Conservation (phyloP, 75 land plant genomes). For the Pinus taeda region DNA sequence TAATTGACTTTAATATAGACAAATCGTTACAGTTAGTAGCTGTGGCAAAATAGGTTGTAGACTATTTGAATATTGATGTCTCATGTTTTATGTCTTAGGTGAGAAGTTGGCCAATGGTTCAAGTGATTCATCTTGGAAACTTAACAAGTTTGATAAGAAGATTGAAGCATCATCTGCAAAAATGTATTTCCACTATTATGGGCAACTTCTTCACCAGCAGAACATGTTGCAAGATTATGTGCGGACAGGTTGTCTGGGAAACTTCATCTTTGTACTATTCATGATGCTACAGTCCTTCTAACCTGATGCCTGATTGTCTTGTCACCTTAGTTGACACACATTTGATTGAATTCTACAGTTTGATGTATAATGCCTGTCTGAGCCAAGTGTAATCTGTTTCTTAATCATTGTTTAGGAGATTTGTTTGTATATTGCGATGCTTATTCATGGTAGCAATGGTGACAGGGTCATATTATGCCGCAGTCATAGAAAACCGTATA, state of each 20-base stretch:
- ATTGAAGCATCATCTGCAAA: slow-evolving; percentile 93
- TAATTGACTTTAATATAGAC: background rate
- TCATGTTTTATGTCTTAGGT: slow-evolving; percentile 19
- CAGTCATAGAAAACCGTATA: slow-evolving; percentile 79
- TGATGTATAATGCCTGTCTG: background rate
- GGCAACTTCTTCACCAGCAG: slow-evolving; percentile 94
- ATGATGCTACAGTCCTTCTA: background rate
- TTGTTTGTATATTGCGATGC: background rate
- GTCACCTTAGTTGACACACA: too few species aligned
- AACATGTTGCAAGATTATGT: slow-evolving; percentile 99
- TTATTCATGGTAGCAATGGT: slow-evolving; percentile 6
- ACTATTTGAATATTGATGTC: background rate
- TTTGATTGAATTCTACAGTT: too few species aligned
- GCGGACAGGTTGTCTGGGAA: slow-evolving; percentile 75
- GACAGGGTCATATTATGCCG: slow-evolving; percentile 93
- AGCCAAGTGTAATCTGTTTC: background rate
- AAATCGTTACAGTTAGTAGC: background rate
- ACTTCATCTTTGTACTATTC: slow-evolving; percentile 1
- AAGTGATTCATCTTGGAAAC: slow-evolving; percentile 14
- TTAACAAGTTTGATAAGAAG: slow-evolving; percentile 85
- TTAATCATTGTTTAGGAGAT: background rate
- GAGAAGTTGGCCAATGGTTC: slow-evolving; percentile 43
- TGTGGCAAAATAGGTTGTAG: background rate
- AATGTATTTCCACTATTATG: slow-evolving; percentile 98
- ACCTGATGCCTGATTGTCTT: slow-evolving; percentile 4